A percentile compares a stretch with the other conserved stretches of the same genome.
These are phyloP conservation scores for Alternaria brassicae DNA, from an alignment of 2,329 filamentous ascomycete species.

Conservation along the genomic window DNA sequence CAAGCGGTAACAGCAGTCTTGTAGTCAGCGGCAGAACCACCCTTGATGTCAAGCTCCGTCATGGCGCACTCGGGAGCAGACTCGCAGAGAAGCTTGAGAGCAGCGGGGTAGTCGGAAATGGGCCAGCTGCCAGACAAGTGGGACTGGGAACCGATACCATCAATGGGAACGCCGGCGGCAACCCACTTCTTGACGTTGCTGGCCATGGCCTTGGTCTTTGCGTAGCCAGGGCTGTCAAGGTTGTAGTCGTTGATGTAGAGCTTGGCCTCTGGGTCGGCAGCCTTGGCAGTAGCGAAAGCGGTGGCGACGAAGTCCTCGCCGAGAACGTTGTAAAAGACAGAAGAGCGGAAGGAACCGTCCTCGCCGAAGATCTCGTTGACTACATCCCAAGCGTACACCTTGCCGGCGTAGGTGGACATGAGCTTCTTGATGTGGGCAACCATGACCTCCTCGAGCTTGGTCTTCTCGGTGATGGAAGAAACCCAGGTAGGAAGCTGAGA, in stretches of 20 bases:
- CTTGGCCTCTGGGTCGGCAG: conserved; percentile 70
- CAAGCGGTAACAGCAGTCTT: conserved; percentile 63
- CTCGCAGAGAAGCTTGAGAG: conserved; percentile 62
- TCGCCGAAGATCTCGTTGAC: conserved; percentile 61
- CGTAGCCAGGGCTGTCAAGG: conserved; percentile 65
- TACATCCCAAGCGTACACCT: conserved; percentile 63
- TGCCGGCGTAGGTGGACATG: conserved; percentile 67
- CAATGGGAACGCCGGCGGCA: conserved; percentile 67
- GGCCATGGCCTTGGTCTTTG: conserved; percentile 66
- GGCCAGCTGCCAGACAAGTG: conserved; percentile 59
- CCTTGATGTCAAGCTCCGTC: conserved; percentile 72
- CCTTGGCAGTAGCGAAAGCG: conserved; percentile 72
- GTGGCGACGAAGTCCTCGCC: conserved; percentile 74
- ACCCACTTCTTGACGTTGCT: conserved; percentile 69
- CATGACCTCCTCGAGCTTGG: conserved; percentile 62
- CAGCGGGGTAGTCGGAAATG: conserved; percentile 55
- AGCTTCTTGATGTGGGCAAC: conserved; percentile 66
- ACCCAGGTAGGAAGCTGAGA: conserved; percentile 63
- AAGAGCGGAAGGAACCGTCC: conserved; percentile 64
- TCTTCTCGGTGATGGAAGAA: conserved; percentile 60
- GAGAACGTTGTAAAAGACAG: conserved; percentile 71
- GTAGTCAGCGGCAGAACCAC: conserved; percentile 64
- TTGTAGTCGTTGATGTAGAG: conserved; percentile 78
- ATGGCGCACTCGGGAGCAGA: conserved; percentile 66
- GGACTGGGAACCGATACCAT: conserved; percentile 68